Evolutionary conservation across 1,139 yeast species (phyloP).

Genomic region (Pichia sp.): DNA sequence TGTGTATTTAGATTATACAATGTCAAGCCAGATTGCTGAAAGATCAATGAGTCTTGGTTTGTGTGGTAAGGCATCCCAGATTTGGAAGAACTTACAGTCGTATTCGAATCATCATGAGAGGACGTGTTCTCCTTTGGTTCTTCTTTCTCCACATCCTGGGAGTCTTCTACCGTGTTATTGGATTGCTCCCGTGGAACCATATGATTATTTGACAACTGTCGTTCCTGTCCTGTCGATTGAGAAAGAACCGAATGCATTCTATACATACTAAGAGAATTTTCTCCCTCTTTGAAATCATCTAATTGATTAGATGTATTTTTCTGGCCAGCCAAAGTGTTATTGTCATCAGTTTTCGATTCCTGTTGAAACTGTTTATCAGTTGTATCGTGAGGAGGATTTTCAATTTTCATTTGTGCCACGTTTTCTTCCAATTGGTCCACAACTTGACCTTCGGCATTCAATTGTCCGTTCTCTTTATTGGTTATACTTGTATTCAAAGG

Average conservation of each 20-base stretch:
- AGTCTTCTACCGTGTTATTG: background rate
- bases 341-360: background rate
- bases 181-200: background rate
- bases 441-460: background rate
- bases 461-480: background rate
- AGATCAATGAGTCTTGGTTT: constrained; percentile 22
- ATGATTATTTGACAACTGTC: constrained; percentile 25
- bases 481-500: background rate
- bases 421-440: background rate
- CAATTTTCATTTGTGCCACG: background rate
- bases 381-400: background rate
- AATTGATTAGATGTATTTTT: background rate
- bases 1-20: constrained; percentile 14
- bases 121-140: background rate
- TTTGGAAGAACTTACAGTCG: constrained; percentile 1
- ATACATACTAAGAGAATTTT: constrained; percentile 11
- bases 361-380: background rate
- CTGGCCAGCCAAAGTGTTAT: too few relatives aligned
- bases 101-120: constrained; percentile 1
- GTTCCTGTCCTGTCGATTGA: constrained; percentile 47
- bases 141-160: too few relatives aligned
- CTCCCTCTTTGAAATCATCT: background rate
- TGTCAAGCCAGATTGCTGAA: constrained; percentile 25
- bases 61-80: constrained; percentile 4
- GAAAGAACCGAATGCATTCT: constrained; percentile 33